phyloP scores from a whole-genome alignment of 176 grass and related monocot genomes.

The Phyllostachys edulis region DNA sequence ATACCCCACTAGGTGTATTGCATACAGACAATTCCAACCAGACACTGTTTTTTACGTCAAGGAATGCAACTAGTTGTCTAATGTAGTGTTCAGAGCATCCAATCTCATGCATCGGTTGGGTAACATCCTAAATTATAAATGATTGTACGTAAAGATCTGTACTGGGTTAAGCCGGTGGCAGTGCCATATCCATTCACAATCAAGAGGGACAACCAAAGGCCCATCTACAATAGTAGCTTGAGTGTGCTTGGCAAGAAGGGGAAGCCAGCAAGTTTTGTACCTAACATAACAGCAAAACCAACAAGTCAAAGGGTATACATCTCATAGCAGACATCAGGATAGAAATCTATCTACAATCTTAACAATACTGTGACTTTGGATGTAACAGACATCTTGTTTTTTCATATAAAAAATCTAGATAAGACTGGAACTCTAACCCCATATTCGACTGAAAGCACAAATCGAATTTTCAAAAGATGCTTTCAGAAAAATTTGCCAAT shows the following conservation, averaged over 20 bases:
- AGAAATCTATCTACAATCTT: background rate
- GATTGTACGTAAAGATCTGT: background rate
- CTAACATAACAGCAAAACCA: constrained; percentile 28
- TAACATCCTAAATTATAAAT: background rate
- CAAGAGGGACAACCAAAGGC: constrained; percentile 69
- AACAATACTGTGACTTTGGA: background rate
- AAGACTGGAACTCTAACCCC: background rate
- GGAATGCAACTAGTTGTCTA: background rate
- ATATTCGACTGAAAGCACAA: background rate
- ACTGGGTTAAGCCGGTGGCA: constrained; percentile 94
- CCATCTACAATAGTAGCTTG: constrained; percentile 43
- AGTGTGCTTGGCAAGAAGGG: constrained; percentile 74
- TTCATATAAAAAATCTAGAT: background rate
- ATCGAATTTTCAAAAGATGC: too few relatives aligned
- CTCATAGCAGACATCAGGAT: background rate
- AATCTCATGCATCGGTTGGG: background rate
- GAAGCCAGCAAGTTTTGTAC: constrained; percentile 93
- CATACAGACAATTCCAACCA: too few relatives aligned
- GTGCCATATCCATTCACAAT: constrained; percentile 98
- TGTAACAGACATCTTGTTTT: background rate
- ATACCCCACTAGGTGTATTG: too few relatives aligned
- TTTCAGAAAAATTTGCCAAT: too few relatives aligned
- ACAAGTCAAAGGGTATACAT: background rate
- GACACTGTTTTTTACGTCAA: too few relatives aligned
- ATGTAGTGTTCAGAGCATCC: background rate